Evolutionary conservation across 106 monocot genomes (phyloP).

Genomic region (Dactylorhiza incarnata): DNA sequence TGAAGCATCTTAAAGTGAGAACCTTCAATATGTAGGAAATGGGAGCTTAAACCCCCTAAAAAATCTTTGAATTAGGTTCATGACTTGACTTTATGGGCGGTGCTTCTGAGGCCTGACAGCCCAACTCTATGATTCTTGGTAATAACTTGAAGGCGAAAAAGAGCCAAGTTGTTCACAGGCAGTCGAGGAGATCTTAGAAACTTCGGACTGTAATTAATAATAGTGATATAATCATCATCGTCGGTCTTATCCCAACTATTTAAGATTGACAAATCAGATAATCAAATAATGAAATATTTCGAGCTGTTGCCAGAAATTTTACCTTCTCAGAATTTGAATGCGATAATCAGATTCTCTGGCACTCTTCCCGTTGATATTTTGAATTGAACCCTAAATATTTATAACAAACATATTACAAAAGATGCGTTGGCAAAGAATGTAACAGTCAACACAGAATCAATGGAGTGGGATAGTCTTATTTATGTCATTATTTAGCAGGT

Average conservation of each 20-base stretch:
- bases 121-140: neutral
- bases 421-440: no score
- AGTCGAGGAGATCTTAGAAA: constrained; percentile 1
- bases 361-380: neutral
- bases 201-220: neutral
- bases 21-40: neutral
- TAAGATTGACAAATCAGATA: no score
- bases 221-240: neutral
- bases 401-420: no score
- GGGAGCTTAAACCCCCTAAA: neutral
- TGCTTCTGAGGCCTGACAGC: neutral
- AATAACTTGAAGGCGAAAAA: constrained; percentile 1
- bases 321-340: constrained; percentile 1
- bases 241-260: no score
- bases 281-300: neutral
- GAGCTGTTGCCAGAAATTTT: neutral
- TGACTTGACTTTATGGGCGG: neutral
- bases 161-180: neutral
- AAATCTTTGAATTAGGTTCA: neutral
- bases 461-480: neutral
- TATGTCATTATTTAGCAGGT: neutral
- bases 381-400: neutral
- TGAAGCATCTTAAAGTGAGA: neutral
- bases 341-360: constrained; percentile 1
- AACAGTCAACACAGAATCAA: no score